Conservation (phyloP, 352 stramenopile genomes). For the Pythium aquatile region DNA sequence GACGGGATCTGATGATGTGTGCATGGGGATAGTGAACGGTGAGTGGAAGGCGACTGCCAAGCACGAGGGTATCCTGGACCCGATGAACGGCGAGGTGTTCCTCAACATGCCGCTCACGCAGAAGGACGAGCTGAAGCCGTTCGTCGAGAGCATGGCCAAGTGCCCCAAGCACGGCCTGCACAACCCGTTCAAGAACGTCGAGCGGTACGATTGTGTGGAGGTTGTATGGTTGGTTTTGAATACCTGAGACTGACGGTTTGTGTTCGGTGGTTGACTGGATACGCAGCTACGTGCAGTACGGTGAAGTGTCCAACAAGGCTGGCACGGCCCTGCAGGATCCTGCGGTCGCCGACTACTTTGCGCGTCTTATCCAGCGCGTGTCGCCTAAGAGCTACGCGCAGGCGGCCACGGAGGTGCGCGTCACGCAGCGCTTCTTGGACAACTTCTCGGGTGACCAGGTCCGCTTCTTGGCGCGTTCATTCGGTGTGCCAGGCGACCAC, state of each 20-base stretch:
- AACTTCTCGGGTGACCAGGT: conserved; percentile 98
- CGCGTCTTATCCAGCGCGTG: conserved; percentile 94
- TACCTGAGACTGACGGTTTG: neutral
- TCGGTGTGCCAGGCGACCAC: conserved; percentile 96
- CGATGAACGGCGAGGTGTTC: conserved; percentile 94
- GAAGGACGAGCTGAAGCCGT: conserved; percentile 86
- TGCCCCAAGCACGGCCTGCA: conserved; percentile 97
- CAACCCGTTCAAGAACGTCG: conserved; percentile 98
- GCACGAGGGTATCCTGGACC: conserved; percentile 90
- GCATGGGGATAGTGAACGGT: conserved; percentile 67
- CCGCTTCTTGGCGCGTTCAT: conserved; percentile 95
- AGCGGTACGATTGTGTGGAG: conserved; percentile 74
- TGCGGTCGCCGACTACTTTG: conserved; percentile 95
- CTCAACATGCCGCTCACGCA: conserved; percentile 93
- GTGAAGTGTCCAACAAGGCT: conserved; percentile 80
- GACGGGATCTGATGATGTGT: neutral
- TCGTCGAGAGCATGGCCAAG: conserved; percentile 90
- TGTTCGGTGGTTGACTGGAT: neutral
- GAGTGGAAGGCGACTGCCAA: conserved; percentile 80
- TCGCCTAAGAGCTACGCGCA: conserved; percentile 97
- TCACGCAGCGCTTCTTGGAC: conserved; percentile 96
- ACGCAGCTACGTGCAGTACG: conserved; percentile 62
- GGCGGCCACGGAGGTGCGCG: conserved; percentile 89
- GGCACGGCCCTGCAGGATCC: conserved; percentile 82
- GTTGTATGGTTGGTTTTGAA: too few relatives aligned